Conservation (phyloP, 768 basidiomycete genomes). For the Lactarius pseudohatsudake region DNA sequence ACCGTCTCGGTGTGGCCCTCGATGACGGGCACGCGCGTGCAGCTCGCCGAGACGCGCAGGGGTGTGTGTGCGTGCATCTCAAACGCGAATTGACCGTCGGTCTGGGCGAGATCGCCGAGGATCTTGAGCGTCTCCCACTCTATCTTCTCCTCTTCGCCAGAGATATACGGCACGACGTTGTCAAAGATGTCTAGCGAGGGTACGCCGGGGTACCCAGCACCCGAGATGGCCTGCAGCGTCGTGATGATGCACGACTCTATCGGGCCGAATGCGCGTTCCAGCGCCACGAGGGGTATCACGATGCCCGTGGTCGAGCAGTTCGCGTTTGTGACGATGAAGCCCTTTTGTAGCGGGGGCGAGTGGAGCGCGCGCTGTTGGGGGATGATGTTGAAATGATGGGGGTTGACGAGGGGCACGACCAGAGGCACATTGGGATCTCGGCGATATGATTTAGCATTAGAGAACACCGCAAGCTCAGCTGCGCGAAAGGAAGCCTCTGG, state of each 20-base stretch:
- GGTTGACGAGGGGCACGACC: slow-evolving; percentile 94
- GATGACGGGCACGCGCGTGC: slow-evolving; percentile 93
- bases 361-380: slow-evolving; percentile 75
- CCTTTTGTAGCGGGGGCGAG: slow-evolving; percentile 66
- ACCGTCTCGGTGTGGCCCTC: slow-evolving; percentile 94
- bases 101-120: slow-evolving; percentile 72
- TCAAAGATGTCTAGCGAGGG: slow-evolving; percentile 88
- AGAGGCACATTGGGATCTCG: slow-evolving; percentile 92
- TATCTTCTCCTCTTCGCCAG: slow-evolving; percentile 95
- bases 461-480: slow-evolving; percentile 91
- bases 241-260: slow-evolving; percentile 88
- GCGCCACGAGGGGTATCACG: slow-evolving; percentile 86
- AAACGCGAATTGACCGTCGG: slow-evolving; percentile 61
- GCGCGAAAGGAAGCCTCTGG: slow-evolving; percentile 82
- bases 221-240: slow-evolving; percentile 97
- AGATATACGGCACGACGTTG: slow-evolving; percentile 93
- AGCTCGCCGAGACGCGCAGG: slow-evolving; percentile 87
- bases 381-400: slow-evolving; percentile 80
- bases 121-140: slow-evolving; percentile 99
- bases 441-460: slow-evolving; percentile 95
- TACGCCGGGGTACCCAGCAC: slow-evolving; percentile 96
- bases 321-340: slow-evolving; percentile 97
- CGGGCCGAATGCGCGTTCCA: slow-evolving; percentile 92
- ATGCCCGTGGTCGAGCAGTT: slow-evolving; percentile 96
- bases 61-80: slow-evolving; percentile 83